Base-by-base conservation (phyloP, 2,329 filamentous ascomycete species). In the Daldinia sp. region DNA sequence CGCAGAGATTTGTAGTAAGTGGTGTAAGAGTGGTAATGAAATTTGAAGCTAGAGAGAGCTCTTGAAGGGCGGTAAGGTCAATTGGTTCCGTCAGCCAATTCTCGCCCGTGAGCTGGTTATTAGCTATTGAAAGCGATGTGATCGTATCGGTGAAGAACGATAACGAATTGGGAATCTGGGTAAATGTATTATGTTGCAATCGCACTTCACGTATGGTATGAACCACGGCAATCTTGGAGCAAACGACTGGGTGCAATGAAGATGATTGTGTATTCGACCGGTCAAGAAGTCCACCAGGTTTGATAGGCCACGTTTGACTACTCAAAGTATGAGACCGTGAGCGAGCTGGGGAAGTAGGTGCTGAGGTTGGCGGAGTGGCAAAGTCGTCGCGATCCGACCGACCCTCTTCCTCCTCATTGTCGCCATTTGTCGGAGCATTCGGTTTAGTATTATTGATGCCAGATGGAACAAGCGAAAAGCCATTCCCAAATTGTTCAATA, bases 111-210 rank as follows among this genome's bases (percentile, higher is more conserved):
- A 94, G 79, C 56, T 90, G 85, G 74, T 96, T 96, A 71, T 92
- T 85, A 1, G 92, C 87, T 21, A 97, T 75, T 49, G 90, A 92
- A 13, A 97, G 82, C 0, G 87, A 85, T 0, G 87, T 88, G 35
- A 98, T 77, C 1, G 87, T 90, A 11, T 87, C 82, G 2, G 89
- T 86, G 64, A 96, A 90, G 70, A 90, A 87, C 15, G 84, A 86
- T 10, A 97, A 81, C 0, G 90, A 87, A 23, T 84, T 80, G 0
- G 94, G 94, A 2, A 97, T 85, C 3, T 78, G 77, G 0, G 85
- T 84, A 57, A 97, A 86, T 1, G 87, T 81, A 74, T 97, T 98
- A 73, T 92, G 88, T 56, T 94, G 89, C 35, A 97, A 81, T 63
- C 90, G 87, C 1, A 95, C 76, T 43, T 86, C 82, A 35, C 75